Conservation (phyloP, 2,329 filamentous ascomycete species). For the Colletotrichum eremochloae region DNA sequence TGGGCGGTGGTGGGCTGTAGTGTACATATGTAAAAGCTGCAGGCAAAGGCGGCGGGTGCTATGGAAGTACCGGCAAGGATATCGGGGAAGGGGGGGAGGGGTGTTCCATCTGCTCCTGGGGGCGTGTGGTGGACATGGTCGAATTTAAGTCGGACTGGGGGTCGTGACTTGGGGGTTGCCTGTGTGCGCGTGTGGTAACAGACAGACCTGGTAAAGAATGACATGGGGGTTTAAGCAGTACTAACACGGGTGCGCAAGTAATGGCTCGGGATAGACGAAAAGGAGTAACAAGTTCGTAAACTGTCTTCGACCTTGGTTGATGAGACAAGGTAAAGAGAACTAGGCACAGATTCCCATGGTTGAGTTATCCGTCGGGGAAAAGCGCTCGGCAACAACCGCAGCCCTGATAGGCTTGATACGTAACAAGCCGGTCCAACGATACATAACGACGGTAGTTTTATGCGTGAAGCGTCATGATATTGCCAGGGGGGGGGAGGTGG, state of each 20-base stretch:
- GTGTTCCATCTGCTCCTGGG: conserved; percentile 37
- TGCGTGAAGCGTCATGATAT: conserved; percentile 38
- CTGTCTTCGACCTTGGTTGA: conserved; percentile 1
- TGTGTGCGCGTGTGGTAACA: conserved; percentile 26
- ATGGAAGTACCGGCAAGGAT: conserved; percentile 43
- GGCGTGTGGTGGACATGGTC: conserved; percentile 40
- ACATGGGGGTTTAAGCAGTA: conserved; percentile 27
- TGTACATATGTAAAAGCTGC: conserved; percentile 42
- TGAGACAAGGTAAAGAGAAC: conserved; percentile 3
- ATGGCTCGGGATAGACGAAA: neutral
- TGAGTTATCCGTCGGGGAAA: conserved; percentile 10
- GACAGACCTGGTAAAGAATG: conserved; percentile 32
- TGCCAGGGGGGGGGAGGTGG: conserved; percentile 21
- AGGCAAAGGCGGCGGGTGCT: conserved; percentile 29
- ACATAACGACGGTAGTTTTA: conserved; percentile 27
- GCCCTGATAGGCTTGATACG: conserved; percentile 26
- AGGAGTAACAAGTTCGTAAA: neutral
- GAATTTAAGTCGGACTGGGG: conserved; percentile 40
- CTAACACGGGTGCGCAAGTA: conserved; percentile 7
- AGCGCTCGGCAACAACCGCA: conserved; percentile 11
- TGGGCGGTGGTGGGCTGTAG: conserved; percentile 38
- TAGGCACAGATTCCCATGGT: neutral
- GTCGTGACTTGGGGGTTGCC: conserved; percentile 25
- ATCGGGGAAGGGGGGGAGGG: conserved; percentile 23
- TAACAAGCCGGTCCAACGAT: conserved; percentile 9